phyloP scores from a whole-genome alignment of 257 asterid genomes.

The Catharanthus roseus region DNA sequence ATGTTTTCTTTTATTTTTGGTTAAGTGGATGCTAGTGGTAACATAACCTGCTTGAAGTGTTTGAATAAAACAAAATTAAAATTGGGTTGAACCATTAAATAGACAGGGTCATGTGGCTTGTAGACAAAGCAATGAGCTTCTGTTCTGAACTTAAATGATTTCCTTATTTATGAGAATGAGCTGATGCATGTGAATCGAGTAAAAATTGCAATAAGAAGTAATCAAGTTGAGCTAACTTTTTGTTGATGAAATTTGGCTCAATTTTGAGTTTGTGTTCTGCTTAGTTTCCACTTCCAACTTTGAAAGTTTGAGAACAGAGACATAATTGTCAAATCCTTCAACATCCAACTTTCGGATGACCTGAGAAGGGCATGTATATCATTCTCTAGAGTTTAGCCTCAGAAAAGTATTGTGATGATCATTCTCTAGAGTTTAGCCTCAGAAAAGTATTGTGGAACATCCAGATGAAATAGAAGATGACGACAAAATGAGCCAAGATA shows the following conservation, averaged over 20 bases:
- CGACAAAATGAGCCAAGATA: not conserved
- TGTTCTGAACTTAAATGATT: too few species aligned
- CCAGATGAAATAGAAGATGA: not conserved
- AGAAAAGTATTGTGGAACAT: not conserved
- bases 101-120: too few species aligned
- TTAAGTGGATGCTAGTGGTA: not conserved
- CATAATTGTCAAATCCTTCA: not conserved
- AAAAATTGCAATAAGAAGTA: not conserved
- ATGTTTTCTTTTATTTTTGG: not conserved
- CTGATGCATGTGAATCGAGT: too few species aligned
- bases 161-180: too few species aligned
- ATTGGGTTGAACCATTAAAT: too few species aligned
- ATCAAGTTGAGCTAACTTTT: not conserved
- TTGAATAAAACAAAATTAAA: too few species aligned
- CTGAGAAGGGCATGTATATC: too few species aligned
- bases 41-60: too few species aligned
- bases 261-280: not conserved
- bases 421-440: not conserved
- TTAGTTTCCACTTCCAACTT: not conserved
- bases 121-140: too few species aligned
- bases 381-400: too few species aligned
- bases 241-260: not conserved
- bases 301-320: not conserved
- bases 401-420: too few species aligned
- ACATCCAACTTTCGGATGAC: not conserved